A percentile compares a stretch with the other conserved stretches of the same genome.
Evolutionary conservation across 371 early-diverging fungal genomes (phyloP).

Genomic region (Mucor plumbeus): DNA sequence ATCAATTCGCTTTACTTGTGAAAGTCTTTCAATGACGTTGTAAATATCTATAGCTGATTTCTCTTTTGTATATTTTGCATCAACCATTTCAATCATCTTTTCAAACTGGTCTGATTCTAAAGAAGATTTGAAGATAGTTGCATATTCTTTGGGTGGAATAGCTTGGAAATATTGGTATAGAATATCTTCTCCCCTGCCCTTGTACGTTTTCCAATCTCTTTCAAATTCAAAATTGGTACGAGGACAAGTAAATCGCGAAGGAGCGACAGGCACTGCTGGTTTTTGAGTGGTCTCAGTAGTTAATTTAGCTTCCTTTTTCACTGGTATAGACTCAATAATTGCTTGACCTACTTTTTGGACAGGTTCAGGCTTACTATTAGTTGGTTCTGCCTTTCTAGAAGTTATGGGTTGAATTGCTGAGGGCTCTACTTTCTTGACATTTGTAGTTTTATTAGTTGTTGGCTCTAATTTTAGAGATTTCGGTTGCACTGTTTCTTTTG

Average conservation of each 20-base stretch:
- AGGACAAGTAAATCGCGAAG: slow-evolving; percentile 43
- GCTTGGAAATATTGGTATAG: slow-evolving; percentile 77
- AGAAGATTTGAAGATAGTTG: slow-evolving; percentile 69
- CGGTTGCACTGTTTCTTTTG: background rate
- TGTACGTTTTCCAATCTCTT: slow-evolving; percentile 74
- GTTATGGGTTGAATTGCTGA: background rate
- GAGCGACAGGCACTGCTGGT: slow-evolving; percentile 4
- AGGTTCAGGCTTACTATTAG: background rate
- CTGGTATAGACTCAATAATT: background rate
- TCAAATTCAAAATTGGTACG: slow-evolving; percentile 76
- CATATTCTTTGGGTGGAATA: slow-evolving; percentile 60
- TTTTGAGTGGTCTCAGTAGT: background rate
- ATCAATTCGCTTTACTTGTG: slow-evolving; percentile 64
- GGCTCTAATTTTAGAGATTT: background rate
- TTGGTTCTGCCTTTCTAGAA: background rate
- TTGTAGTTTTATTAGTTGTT: background rate
- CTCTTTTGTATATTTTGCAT: slow-evolving; percentile 42
- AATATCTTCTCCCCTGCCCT: slow-evolving; percentile 49
- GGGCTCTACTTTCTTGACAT: background rate
- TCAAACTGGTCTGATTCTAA: slow-evolving; percentile 76
- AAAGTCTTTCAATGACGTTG: slow-evolving; percentile 51
- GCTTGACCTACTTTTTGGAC: background rate
- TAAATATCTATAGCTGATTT: slow-evolving; percentile 47
- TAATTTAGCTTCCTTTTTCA: background rate
- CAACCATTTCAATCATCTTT: slow-evolving; percentile 61